phyloP scores from a whole-genome alignment of 257 asterid species.

The Solanum corneliomulleri region DNA sequence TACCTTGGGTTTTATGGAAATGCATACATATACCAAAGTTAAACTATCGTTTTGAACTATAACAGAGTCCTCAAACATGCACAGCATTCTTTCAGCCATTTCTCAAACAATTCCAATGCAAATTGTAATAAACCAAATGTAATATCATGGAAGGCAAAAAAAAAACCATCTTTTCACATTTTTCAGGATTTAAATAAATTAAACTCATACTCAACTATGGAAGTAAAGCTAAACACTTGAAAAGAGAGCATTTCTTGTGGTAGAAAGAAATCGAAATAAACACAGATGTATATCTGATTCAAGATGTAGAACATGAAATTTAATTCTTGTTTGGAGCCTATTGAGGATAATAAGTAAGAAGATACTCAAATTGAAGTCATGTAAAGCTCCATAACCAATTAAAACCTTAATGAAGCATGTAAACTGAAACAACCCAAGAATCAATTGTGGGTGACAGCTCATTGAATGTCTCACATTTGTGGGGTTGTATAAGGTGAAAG shows the following conservation, averaged over 20 bases:
- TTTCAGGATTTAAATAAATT: neutral
- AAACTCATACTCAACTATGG: neutral
- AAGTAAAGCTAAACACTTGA: neutral
- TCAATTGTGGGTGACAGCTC: neutral
- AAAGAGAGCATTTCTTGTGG: neutral
- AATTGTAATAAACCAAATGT: neutral
- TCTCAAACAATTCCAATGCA: neutral
- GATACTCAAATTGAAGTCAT: neutral
- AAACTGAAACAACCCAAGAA: neutral
- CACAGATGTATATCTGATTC: neutral
- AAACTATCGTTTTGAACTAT: neutral
- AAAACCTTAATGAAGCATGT: neutral
- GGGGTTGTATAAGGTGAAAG: neutral
- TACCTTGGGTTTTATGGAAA: neutral
- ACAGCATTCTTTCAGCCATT: neutral
- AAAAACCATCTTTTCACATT: neutral
- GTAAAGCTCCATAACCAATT: neutral
- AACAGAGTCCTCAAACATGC: neutral
- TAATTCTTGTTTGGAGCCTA: neutral
- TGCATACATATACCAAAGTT: neutral
- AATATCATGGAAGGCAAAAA: neutral
- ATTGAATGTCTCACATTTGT: neutral
- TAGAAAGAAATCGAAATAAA: neutral
- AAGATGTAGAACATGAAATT: neutral
- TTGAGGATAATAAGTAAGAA: neutral